A percentile compares a stretch with the other conserved stretches of the same genome.
phyloP scores from a whole-genome alignment of 352 stramenopile genomes.

The Globisporangium heterothallicum region DNA sequence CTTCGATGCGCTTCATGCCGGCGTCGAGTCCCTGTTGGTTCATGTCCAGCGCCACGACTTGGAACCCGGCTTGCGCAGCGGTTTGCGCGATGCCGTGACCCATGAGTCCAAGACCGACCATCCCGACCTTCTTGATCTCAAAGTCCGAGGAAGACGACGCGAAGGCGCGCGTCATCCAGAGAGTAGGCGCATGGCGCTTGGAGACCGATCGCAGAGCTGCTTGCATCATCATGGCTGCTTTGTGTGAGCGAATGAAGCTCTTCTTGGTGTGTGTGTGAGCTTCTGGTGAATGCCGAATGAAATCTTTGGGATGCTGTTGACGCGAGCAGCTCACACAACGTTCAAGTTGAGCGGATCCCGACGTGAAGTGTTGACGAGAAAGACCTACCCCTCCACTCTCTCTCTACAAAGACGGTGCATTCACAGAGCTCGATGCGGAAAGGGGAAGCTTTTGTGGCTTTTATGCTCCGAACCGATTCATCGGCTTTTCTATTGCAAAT shows the following conservation, averaged over 20 bases:
- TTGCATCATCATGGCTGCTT: constrained; percentile 6
- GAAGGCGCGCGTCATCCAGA: constrained; percentile 10
- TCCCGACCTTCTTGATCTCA: constrained; percentile 87
- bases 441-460: too few species aligned
- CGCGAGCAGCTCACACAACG: too few species aligned
- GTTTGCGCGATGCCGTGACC: constrained; percentile 97
- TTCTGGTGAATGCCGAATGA: too few species aligned
- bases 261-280: too few species aligned
- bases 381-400: too few species aligned
- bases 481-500: too few species aligned
- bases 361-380: too few species aligned
- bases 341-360: too few species aligned
- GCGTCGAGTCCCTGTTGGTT: constrained; percentile 71
- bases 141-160: constrained; percentile 23
- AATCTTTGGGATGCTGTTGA: too few species aligned
- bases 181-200: constrained; percentile 1
- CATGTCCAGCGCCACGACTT: constrained; percentile 82
- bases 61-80: constrained; percentile 75
- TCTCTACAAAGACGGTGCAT: too few species aligned
- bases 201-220: constrained; percentile 1
- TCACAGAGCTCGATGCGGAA: too few species aligned
- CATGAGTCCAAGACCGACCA: constrained; percentile 97
- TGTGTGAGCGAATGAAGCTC: background rate
- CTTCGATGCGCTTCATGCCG: constrained; percentile 90
- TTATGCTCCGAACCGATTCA: too few species aligned